Base-by-base conservation (phyloP, 2,329 filamentous ascomycete genomes). In the Ceratocystis smalleyi region DNA sequence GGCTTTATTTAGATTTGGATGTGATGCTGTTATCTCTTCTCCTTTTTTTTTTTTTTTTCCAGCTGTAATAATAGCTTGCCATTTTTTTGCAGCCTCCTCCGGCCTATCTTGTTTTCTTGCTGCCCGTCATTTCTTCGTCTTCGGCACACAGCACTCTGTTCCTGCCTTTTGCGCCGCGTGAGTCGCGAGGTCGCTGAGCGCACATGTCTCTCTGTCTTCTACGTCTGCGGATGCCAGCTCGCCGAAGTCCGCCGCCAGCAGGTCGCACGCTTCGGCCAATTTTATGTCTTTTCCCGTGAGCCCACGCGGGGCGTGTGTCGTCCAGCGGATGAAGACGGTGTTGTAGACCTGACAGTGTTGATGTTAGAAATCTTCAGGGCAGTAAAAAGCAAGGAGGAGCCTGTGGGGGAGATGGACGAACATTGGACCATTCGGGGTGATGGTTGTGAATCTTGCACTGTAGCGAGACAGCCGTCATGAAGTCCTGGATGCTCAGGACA, bases 401-500 rank as follows among this genome's bases (percentile, higher is more conserved):
- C 35, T 40, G 4, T 15, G 35, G 10, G 35, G 35, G 15, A 40
- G 35, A 40, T 40, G 10, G 30, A 72, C 77, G 68, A 74, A 85
- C 85, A 70, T 90, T 89, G 1, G 84, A 85, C 86, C 86, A 89
- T 72, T 89, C 86, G 0, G 87, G 86, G 70, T 90, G 87, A 71
- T 90, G 87, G 69, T 83, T 86, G 70, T 81, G 79, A 45, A 81
- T 72, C 70, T 86, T 86, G 74, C 85, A 87, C 69, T 88, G 81
- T 40, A 84, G 74, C 10, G 86, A 83, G 15, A 89, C 80, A 1
- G 79, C 78, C n/a, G 84, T 86, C 86, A 89, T 89, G 74, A 89
- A 90, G 68, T 85, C 84, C 65, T 66, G 43, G 1, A 57, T 24
- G 17, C 35, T 3, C 22, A 24, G 22, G n/a, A 27, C 17, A 84